Evolutionary conservation across 768 basidiomycete species (phyloP).

Genomic region (Amanita polypyramis): DNA sequence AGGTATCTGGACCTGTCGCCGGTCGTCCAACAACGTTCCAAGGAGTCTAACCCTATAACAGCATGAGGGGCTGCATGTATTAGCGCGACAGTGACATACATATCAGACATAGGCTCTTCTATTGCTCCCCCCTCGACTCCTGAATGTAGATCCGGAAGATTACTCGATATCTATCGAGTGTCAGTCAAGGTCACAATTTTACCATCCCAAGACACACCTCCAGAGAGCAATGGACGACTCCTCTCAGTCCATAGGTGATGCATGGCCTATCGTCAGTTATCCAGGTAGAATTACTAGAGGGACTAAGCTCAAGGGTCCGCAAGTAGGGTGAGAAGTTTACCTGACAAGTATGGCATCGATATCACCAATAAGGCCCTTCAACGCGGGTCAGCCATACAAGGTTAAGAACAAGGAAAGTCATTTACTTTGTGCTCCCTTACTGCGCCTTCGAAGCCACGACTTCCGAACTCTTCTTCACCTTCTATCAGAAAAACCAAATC

Average conservation of each 20-base stretch:
- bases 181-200: background rate
- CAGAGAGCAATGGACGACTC: constrained; percentile 82
- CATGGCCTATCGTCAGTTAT: constrained; percentile 88
- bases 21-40: constrained; percentile 51
- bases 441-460: constrained; percentile 72
- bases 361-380: constrained; percentile 68
- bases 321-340: constrained; percentile 20
- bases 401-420: background rate
- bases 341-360: constrained; percentile 88
- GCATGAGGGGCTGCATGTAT: background rate
- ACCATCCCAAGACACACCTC: constrained; percentile 31
- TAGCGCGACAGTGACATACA: constrained; percentile 30
- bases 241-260: constrained; percentile 90
- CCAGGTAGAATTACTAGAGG: constrained; percentile 88
- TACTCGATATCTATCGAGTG: constrained; percentile 47
- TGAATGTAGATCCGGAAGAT: constrained; percentile 78
- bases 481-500: constrained; percentile 90
- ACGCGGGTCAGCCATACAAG: constrained; percentile 1
- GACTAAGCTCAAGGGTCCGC: background rate
- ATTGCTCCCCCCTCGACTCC: constrained; percentile 89
- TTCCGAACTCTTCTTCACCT: constrained; percentile 96
- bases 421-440: constrained; percentile 65
- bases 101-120: constrained; percentile 87
- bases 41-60: constrained; percentile 63
- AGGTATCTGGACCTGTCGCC: constrained; percentile 57